phyloP scores from a whole-genome alignment of 1,139 yeast species.

The Komagataea norvegica region DNA sequence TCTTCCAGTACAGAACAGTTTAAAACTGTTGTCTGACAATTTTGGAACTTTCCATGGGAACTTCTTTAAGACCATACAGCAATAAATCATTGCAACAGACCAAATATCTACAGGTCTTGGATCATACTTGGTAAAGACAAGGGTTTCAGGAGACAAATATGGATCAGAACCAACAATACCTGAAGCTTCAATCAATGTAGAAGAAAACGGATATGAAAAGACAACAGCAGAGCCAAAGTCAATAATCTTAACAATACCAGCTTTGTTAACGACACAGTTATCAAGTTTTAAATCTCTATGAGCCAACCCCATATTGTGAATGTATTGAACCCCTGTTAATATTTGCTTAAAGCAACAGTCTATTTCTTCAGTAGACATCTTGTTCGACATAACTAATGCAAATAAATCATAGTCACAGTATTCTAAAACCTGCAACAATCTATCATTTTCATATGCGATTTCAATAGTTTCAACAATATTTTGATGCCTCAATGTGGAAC shows the following conservation, averaged over 20 bases:
- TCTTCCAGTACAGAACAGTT: slow-evolving; percentile 43
- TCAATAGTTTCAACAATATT: slow-evolving; percentile 89
- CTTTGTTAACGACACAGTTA: slow-evolving; percentile 81
- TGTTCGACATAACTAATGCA: slow-evolving; percentile 93
- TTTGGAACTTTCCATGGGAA: slow-evolving; percentile 99
- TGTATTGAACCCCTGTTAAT: slow-evolving; percentile 72
- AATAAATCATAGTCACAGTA: slow-evolving; percentile 90
- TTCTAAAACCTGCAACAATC: slow-evolving; percentile 90
- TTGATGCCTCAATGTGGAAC: slow-evolving; percentile 84
- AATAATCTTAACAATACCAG: slow-evolving; percentile 84
- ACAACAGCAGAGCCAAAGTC: slow-evolving; percentile 96
- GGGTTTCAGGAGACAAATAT: slow-evolving; percentile 89
- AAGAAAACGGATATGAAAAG: slow-evolving; percentile 84
- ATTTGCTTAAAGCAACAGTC: slow-evolving; percentile 90
- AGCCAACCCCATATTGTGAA: slow-evolving; percentile 84
- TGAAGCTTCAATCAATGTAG: slow-evolving; percentile 71
- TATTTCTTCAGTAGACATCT: slow-evolving; percentile 81
- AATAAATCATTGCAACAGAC: slow-evolving; percentile 89
- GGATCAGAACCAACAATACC: slow-evolving; percentile 96
- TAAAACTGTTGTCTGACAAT: slow-evolving; percentile 76
- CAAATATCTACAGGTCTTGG: slow-evolving; percentile 94
- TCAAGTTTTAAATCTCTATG: slow-evolving; percentile 92
- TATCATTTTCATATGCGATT: slow-evolving; percentile 82
- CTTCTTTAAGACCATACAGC: slow-evolving; percentile 91
- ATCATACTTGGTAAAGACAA: slow-evolving; percentile 75